These are phyloP conservation scores for Phoenix roebelenii DNA, from an alignment of 176 grass and related monocot genomes.

Conservation along the genomic window DNA sequence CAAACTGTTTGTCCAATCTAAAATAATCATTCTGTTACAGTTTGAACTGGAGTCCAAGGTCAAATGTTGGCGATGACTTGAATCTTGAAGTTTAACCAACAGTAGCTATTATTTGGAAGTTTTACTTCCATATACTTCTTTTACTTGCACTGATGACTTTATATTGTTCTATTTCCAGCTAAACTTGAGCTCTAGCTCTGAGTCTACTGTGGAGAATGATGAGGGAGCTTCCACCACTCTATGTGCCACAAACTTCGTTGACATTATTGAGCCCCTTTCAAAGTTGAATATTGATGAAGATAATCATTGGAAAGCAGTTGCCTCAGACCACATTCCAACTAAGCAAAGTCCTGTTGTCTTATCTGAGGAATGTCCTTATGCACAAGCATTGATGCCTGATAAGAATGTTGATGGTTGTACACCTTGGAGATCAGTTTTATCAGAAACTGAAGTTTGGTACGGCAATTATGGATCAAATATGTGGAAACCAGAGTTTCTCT, in stretches of 20 bases:
- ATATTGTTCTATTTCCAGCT: slow-evolving; percentile 37
- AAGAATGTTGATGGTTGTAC: slow-evolving; percentile 25
- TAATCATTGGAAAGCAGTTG: slow-evolving; percentile 13
- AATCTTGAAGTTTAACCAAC: no score
- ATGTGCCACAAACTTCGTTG: slow-evolving; percentile 19
- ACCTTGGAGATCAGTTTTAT: slow-evolving; percentile 63
- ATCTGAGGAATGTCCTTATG: slow-evolving; percentile 25
- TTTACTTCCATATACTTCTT: not conserved
- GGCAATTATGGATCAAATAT: slow-evolving; percentile 93
- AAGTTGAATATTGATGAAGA: slow-evolving; percentile 57
- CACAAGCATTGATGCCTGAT: slow-evolving; percentile 20
- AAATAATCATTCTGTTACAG: no score
- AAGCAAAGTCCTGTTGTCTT: slow-evolving; percentile 12
- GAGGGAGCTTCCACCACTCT: slow-evolving; percentile 25
- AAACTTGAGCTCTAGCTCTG: slow-evolving; percentile 38
- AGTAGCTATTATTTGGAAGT: no score
- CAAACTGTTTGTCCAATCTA: no score
- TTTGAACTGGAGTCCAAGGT: no score
- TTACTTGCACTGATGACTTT: slow-evolving; percentile 2
- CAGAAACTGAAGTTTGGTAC: slow-evolving; percentile 83
- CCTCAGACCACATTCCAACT: slow-evolving; percentile 22
- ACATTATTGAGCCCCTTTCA: slow-evolving; percentile 33
- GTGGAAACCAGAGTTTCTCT: slow-evolving; percentile 76
- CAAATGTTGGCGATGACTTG: no score
- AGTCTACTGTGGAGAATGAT: slow-evolving; percentile 50